phyloP scores from a whole-genome alignment of 2,329 filamentous ascomycete species.

The Apiospora hydei region DNA sequence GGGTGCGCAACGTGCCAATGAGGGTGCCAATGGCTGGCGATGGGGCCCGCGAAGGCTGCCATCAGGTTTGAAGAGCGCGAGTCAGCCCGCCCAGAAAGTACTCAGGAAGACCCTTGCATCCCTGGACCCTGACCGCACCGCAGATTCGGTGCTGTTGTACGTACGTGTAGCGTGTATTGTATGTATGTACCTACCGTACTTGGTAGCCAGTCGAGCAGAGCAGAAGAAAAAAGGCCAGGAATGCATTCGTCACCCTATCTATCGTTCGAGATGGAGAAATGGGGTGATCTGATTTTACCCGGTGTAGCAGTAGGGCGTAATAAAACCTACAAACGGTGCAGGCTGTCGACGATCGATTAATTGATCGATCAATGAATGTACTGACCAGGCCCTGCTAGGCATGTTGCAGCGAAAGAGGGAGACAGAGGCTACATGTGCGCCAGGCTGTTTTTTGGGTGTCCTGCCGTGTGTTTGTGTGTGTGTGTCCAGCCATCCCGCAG shows the following conservation, averaged over 20 bases:
- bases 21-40: neutral
- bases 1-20: conserved; percentile 2
- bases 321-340: neutral
- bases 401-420: neutral
- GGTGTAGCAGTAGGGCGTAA: neutral
- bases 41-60: conserved; percentile 15
- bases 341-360: neutral
- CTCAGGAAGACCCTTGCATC: conserved; percentile 20
- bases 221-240: neutral
- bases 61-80: conserved; percentile 23
- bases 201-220: neutral
- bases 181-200: no score
- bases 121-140: conserved; percentile 18
- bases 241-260: conserved; percentile 2
- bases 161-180: neutral
- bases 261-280: conserved; percentile 2
- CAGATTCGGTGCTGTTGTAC: neutral
- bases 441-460: neutral
- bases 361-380: neutral
- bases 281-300: conserved; percentile 2
- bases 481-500: conserved; percentile 10
- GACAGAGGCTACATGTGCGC: neutral
- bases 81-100: conserved; percentile 12
- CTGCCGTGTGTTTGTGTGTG: neutral
- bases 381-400: neutral